Base-by-base conservation (phyloP, 148 eudicot species). In the Chenopodium quinoa region DNA sequence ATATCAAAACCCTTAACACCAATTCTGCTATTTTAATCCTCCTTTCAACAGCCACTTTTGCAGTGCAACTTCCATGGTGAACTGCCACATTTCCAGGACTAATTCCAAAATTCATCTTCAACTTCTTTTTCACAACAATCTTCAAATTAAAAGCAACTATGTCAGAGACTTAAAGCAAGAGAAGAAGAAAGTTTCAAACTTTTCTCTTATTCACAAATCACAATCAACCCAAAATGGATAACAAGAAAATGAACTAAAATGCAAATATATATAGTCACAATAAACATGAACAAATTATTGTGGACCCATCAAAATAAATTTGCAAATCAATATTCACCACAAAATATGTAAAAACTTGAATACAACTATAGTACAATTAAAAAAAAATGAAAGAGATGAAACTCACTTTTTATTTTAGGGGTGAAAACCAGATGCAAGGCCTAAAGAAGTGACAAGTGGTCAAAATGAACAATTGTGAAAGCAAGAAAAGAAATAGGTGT, bases 1-100 rank as follows among this genome's bases (percentile, higher is more conserved):
- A 86, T 44, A 92, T 88, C 32, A 93, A 31, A 86, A 89, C 79
- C 89, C 99, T 93, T 63, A 96, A 76, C 12, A 86, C 84, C 81
- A 96, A 75, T 86, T 96, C 99, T 19, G 87, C 88, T 76, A 91
- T 60, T 86, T 87, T 93, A 6, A 96, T 80, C 79, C 89, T 91
- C 76, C 83, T 80, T 85, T 96, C 98, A 79, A 87, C 29, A 63
- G 72, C 87, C 4, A 56, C 22, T 86, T 87, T 89, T 52, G 82
- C 69, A 77, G 87, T 84, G 78, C 85, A 89, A 67, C 86, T 87
- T 3, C 86, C 88, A 83, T 89, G 91, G 63, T 70, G 85, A 14
- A 93, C 93, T 23, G 93, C 89, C 27, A 89, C 91, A 79, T 89
- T 91, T 46, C 94, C 96, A 62, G 94, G 96, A 79, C 95, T 91